Percentiles rank a stretch among this genome's conserved stretches.
These are phyloP conservation scores for Leccinum subspadiceum DNA, from an alignment of 1,284 basidiomycete species.

Conservation along the genomic window DNA sequence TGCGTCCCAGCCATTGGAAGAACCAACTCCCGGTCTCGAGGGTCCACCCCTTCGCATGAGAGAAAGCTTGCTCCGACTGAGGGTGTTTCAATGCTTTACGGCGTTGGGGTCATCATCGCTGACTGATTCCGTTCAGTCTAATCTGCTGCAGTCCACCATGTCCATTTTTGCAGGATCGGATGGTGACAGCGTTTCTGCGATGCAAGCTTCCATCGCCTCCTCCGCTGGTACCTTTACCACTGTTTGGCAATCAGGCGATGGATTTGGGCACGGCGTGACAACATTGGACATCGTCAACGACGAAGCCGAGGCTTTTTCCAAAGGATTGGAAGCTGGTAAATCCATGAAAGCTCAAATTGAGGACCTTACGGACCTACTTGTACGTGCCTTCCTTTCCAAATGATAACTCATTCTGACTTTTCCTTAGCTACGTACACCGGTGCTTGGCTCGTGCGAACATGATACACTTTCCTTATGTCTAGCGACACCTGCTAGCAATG, in stretches of 20 bases:
- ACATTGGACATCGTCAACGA: slow-evolving; percentile 57
- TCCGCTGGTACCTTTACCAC: slow-evolving; percentile 83
- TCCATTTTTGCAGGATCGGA: slow-evolving; percentile 85
- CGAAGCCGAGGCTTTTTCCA: slow-evolving; percentile 32
- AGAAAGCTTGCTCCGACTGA: slow-evolving; percentile 80
- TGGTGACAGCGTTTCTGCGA: slow-evolving; percentile 65
- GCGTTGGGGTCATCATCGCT: slow-evolving; percentile 78
- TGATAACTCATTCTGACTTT: slow-evolving; percentile 9
- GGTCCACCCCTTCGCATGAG: slow-evolving; percentile 72
- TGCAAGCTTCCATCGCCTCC: slow-evolving; percentile 91
- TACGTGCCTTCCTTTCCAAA: slow-evolving; percentile 40
- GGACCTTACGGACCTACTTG: slow-evolving; percentile 72
- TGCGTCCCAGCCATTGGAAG: slow-evolving; percentile 51
- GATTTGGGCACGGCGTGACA: slow-evolving; percentile 92
- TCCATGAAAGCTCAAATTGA: slow-evolving; percentile 59
- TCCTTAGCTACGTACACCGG: slow-evolving; percentile 71
- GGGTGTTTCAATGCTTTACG: slow-evolving; percentile 89
- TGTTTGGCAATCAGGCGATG: slow-evolving; percentile 87
- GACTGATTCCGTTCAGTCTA: slow-evolving; percentile 78
- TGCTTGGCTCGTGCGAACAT: slow-evolving; percentile 84
- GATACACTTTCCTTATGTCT: slow-evolving; percentile 80
- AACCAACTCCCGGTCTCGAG: slow-evolving; percentile 42
- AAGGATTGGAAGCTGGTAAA: slow-evolving; percentile 29
- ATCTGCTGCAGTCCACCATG: slow-evolving; percentile 83
- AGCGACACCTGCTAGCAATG: slow-evolving; percentile 40